Base-by-base conservation (phyloP, 192 early-diverging fungal species). In the Rhizoclosmatium globosum region DNA sequence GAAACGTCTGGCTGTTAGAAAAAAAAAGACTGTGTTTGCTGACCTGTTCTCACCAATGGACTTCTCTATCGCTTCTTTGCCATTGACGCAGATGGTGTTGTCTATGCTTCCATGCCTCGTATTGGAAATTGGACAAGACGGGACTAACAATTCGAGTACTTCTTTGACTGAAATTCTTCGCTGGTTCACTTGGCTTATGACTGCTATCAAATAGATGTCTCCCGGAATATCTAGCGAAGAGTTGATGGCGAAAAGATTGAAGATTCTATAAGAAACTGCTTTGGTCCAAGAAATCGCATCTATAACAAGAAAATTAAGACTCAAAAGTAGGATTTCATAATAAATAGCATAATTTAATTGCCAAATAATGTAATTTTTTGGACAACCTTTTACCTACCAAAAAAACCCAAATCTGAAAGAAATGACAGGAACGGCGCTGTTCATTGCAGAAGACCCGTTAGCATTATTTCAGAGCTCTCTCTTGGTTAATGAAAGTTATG, bases 21-120 rank as follows among this genome's bases (percentile, higher is more conserved):
- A 59, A 31, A 76, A 76, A 17, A 76, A 76, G 3, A 76, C 74
- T 60, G 74, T 76, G 19, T 76, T 76, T 76, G 74, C 1, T 43
- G n/a, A n/a, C n/a, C n/a, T n/a, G 74, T 76, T 74, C 74, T 76
- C 41, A 76, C 74, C 68, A 76, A 76, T 62, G 74, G 74, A 47
- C 64, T 17, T 23, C 21, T 71, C 19, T 76, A 66, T 62, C 67
- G 74, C 68, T 76, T 76, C 74, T 76, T 76, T 76, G 48, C 7
- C 9, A 76, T 76, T 43, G 74, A 76, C 65, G 2, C 17, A n/a
- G 74, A 76, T 76, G 68, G 74, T 41, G 74, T 76, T 60, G 74
- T 76, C 19, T 76, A 76, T 62, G 48, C 74, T 76, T 76, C 74
- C 65, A 62, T 19, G 21, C 13, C 45, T 38, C 43, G 15, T 44